Evolutionary conservation across 208 protist species (phyloP).

Genomic region (Lotmaria passim): DNA sequence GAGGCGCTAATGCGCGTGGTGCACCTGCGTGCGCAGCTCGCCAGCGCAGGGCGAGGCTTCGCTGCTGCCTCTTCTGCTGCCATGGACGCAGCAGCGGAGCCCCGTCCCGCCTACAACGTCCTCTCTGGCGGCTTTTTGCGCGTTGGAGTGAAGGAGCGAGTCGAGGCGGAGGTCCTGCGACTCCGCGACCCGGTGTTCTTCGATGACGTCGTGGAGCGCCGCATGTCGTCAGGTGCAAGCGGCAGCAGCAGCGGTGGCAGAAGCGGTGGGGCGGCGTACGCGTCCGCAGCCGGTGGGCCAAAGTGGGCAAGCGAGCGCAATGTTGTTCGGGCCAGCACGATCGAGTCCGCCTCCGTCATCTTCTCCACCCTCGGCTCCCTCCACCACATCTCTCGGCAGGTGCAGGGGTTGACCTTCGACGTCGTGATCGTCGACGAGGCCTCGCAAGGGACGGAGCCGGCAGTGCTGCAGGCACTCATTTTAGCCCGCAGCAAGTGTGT

Average conservation of each 20-base stretch:
- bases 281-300: too few relatives aligned
- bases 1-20: constrained; percentile 75
- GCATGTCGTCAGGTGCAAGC: not conserved
- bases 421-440: constrained; percentile 93
- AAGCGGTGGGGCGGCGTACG: not conserved
- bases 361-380: constrained; percentile 87
- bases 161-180: constrained; percentile 63
- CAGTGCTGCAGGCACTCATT: constrained; percentile 76
- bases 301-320: constrained; percentile 4
- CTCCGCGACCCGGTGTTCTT: constrained; percentile 61
- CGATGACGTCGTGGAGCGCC: constrained; percentile 53
- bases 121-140: constrained; percentile 42
- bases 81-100: not conserved
- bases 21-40: constrained; percentile 42
- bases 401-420: constrained; percentile 60
- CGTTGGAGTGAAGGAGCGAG: constrained; percentile 68
- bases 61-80: not conserved
- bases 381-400: constrained; percentile 51
- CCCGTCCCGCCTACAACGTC: constrained; percentile 8
- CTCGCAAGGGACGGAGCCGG: constrained; percentile 90
- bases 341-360: constrained; percentile 52
- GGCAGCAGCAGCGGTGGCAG: not conserved
- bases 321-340: constrained; percentile 25
- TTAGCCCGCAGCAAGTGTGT: constrained; percentile 59
- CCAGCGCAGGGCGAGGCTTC: not conserved